Evolutionary conservation across 768 basidiomycete genomes (phyloP).

Genomic region (Lentinula boryana): DNA sequence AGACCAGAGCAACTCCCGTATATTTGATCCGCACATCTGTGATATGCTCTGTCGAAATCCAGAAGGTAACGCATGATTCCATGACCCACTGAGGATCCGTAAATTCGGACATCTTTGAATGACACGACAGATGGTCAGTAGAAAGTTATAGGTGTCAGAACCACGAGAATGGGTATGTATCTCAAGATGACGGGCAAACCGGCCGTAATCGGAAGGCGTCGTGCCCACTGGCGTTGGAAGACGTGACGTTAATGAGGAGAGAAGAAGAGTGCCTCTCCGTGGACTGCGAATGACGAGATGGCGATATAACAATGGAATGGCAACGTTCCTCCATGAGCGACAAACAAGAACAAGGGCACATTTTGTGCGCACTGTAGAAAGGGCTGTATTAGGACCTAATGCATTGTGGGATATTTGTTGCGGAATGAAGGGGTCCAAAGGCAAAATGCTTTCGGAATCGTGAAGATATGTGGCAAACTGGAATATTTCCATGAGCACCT

Average conservation of each 20-base stretch:
- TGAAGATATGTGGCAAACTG: conserved; percentile 48
- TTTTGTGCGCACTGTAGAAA: conserved; percentile 42
- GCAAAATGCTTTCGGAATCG: conserved; percentile 33
- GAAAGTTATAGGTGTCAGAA: conserved; percentile 27
- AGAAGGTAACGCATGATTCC: conserved; percentile 35
- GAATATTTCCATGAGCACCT: conserved; percentile 54
- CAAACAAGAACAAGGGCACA: conserved; percentile 42
- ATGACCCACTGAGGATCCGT: conserved; percentile 40
- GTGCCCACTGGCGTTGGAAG: conserved; percentile 26
- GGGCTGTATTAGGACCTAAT: conserved; percentile 41
- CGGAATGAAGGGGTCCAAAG: conserved; percentile 40
- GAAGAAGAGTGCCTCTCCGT: conserved; percentile 24
- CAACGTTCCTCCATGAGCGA: conserved; percentile 38
- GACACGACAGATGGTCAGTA: conserved; percentile 37
- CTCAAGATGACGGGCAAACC: conserved; percentile 24
- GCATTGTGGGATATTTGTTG: conserved; percentile 35
- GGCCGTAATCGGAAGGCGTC: conserved; percentile 8
- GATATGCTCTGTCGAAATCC: conserved; percentile 37
- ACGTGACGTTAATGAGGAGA: conserved; percentile 13
- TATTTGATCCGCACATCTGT: conserved; percentile 30
- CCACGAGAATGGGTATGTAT: conserved; percentile 40
- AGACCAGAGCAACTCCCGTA: conserved; percentile 42
- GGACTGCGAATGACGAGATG: conserved; percentile 42
- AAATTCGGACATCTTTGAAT: conserved; percentile 40
- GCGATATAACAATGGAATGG: conserved; percentile 37